These are phyloP conservation scores for Cornus kousa DNA, from an alignment of 148 eudicot species.

Conservation along the genomic window DNA sequence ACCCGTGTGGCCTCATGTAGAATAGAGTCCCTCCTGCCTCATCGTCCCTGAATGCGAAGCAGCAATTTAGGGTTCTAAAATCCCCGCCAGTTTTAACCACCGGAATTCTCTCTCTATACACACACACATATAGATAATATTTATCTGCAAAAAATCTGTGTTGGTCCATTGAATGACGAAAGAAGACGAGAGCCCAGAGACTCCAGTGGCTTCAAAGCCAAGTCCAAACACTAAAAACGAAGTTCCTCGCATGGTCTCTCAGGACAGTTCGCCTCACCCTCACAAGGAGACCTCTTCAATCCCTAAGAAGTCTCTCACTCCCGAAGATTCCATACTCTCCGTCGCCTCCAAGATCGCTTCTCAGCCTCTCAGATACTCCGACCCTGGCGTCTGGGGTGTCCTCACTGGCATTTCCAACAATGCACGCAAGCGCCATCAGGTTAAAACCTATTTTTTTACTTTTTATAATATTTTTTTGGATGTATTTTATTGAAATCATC, in stretches of 20 bases:
- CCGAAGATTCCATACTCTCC: constrained; percentile 49
- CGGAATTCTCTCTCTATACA: background rate
- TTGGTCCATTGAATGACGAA: constrained; percentile 12
- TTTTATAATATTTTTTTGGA: background rate
- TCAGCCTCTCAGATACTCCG: constrained; percentile 64
- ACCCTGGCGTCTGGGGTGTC: constrained; percentile 87
- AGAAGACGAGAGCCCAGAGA: constrained; percentile 19
- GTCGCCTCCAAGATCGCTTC: constrained; percentile 63
- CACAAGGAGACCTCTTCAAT: constrained; percentile 28
- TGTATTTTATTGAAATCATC: too few relatives aligned
- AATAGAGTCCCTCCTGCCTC: too few relatives aligned
- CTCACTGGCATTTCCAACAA: constrained; percentile 82
- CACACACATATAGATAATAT: background rate
- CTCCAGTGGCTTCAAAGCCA: constrained; percentile 18
- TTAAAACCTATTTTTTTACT: background rate
- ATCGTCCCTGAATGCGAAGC: background rate
- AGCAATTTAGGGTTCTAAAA: constrained; percentile 27
- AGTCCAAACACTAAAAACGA: constrained; percentile 26
- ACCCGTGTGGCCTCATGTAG: too few relatives aligned
- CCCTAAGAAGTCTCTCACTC: constrained; percentile 24
- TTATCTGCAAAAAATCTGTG: background rate
- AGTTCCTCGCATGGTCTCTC: constrained; percentile 15
- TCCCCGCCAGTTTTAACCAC: constrained; percentile 25
- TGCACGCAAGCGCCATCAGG: constrained; percentile 86
- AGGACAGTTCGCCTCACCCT: constrained; percentile 33